Base-by-base conservation (phyloP, 768 basidiomycete species). In the Lactifluus rugatus region DNA sequence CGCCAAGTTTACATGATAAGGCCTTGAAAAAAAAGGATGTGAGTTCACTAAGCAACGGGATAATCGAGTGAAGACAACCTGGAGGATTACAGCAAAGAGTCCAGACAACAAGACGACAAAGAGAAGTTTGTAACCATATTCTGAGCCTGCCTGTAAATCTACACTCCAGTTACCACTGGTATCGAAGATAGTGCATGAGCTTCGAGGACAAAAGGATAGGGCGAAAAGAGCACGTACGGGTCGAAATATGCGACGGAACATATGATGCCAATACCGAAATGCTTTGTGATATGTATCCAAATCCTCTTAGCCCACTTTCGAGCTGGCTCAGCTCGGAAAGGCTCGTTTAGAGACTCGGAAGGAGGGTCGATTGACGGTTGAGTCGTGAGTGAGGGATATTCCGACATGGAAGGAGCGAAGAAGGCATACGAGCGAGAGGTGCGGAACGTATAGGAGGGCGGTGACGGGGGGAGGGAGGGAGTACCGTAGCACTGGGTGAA, bases 211-310 rank as follows among this genome's bases (percentile, higher is more conserved):
- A 16, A 51, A 16, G 21, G 19, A 46, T 4, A 17, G 54, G 46
- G 53, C n/a, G 53, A 34, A n/a, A 19, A 26, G 32, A 26, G 16
- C 25, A 75, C 85, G 67, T 64, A 89, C 83, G 89, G 89, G 66
- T 91, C 89, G 66, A 90, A 89, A 70, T 93, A 94, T 0, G 91
- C 92, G 9, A 93, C 89, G 9, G 87, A 80, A 62, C 89, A 91
- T 25, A 94, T 81, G 48, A 92, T 74, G n/a, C 92, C 92, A 46
- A 90, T 83, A 5, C 92, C 92, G 2, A 81, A 79, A 68, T 89
- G 88, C 64, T 75, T 82, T 55, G 73, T 76, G 26, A 76, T 71
- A 68, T 89, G 87, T 60, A 44, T 65, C 61, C 48, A 69, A 63
- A 56, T 64, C 31, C 52, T 32, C 52, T 37, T 41, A 3, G 41